phyloP scores from a whole-genome alignment of 2,329 filamentous ascomycete genomes.

The Cercospora zeina region DNA sequence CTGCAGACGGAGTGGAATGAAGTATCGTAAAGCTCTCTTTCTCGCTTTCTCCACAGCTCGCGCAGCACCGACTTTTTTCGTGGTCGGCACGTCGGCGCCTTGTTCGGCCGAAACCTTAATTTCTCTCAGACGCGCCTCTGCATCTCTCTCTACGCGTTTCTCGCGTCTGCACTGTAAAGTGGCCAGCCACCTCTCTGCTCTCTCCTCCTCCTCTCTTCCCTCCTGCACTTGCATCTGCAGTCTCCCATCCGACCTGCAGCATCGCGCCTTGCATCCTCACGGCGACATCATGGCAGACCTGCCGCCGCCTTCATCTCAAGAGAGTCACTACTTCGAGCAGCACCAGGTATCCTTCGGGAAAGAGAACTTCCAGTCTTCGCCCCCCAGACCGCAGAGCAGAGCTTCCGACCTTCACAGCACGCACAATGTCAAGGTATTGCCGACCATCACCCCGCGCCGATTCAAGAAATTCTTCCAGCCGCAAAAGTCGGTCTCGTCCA shows the following conservation, averaged over 20 bases:
- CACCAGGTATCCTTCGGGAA: conserved; percentile 34
- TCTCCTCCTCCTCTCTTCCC: background rate
- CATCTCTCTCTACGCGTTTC: conserved; percentile 12
- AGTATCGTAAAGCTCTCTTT: conserved; percentile 6
- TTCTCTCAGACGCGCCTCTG: conserved; percentile 14
- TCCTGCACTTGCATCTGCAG: conserved; percentile 13
- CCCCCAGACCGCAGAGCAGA: conserved; percentile 25
- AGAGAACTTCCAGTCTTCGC: conserved; percentile 40
- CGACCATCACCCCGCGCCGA: conserved; percentile 54
- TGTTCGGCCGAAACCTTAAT: conserved; percentile 3
- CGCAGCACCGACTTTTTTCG: conserved; percentile 13
- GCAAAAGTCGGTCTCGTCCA: conserved; percentile 39
- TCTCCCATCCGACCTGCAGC: conserved; percentile 10
- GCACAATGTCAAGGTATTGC: conserved; percentile 48
- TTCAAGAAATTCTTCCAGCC: conserved; percentile 56
- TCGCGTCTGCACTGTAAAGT: conserved; percentile 20
- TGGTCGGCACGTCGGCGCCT: conserved; percentile 7
- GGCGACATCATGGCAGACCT: conserved; percentile 32
- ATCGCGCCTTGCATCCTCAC: conserved; percentile 1
- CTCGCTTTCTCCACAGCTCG: conserved; percentile 5
- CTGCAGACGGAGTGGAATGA: background rate
- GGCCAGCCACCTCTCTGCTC: conserved; percentile 6
- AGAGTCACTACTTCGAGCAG: conserved; percentile 38
- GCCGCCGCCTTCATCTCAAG: conserved; percentile 37
- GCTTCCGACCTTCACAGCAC: conserved; percentile 27